Base-by-base conservation (phyloP, 164 flowering plant species). In the Sextonia rubra region DNA sequence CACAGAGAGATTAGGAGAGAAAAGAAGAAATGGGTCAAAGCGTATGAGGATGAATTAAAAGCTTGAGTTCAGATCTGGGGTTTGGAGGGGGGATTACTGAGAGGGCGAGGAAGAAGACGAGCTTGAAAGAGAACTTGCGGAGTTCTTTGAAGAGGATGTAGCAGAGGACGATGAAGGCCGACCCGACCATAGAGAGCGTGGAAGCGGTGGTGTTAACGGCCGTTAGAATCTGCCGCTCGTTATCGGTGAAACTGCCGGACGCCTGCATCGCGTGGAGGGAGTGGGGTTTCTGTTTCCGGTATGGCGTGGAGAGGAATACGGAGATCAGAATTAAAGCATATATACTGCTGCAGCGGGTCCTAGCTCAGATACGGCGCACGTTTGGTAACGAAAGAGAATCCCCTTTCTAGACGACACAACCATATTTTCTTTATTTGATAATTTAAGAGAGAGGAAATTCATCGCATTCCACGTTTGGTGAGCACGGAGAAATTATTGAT, bases 101-200 rank as follows among this genome's bases (percentile, higher is more conserved):
- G 80, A 95, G 89, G 63, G 99, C 98, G 75, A 95, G 99, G 81
- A 80, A 95, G 90, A 95, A 92, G 76, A 94, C 97, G 76, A 94
- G 99, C 87, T 94, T 94, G 88, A 92, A 94, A 74, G 98, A 90
- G 88, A 92, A 92, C 81, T 94, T 94, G 80, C 96, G 97, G 25
- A 92, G 96, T 25, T 95, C 98, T 64, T 87, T 90, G 85, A 95
- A 91, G 77, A 89, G 89, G 4, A 89, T 27, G 81, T 95, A 95
- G 79, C 99, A 95, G 26, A 90, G 88, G 24, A 91, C 97, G n/a
- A 94, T 92, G 89, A 94, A 94, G 18, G 86, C 78, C 1, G 99
- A 94, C 1, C 97, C 99, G 1, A 82, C 74, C 25, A 94, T 82
- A 0, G 97, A 92, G 5, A 94, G 85, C 64, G 86, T 83, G 0